Conservation (phyloP, 805 yeast species). For the Brettanomyces naardenensis region DNA sequence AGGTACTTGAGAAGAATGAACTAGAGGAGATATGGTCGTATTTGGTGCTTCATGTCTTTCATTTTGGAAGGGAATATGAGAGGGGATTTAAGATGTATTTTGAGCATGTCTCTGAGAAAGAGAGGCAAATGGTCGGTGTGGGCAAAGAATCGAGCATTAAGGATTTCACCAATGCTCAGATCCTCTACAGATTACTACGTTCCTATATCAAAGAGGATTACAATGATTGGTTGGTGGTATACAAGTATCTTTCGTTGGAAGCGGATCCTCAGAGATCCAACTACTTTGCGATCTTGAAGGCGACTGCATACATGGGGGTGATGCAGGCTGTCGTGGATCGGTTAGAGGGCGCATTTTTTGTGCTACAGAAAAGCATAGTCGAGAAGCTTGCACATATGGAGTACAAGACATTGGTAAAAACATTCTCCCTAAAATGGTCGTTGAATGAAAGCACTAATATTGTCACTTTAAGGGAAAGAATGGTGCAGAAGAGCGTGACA, state of each 20-base stretch:
- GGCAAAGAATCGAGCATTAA: background rate
- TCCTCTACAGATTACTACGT: background rate
- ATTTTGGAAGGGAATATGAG: conserved; percentile 28
- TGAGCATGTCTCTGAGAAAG: background rate
- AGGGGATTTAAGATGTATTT: conserved; percentile 22
- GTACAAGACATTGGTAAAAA: background rate
- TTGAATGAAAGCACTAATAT: background rate
- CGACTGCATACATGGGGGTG: background rate
- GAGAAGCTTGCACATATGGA: background rate
- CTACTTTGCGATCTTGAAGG: background rate
- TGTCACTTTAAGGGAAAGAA: background rate
- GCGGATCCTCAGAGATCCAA: background rate
- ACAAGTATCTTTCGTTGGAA: background rate
- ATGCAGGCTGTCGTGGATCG: conserved; percentile 25
- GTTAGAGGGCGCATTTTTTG: background rate
- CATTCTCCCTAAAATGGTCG: background rate
- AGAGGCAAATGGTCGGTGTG: background rate
- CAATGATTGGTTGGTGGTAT: conserved; percentile 5
- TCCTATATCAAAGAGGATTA: conserved; percentile 1
- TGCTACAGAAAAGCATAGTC: background rate
- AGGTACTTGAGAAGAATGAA: conserved; percentile 20
- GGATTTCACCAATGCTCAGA: background rate
- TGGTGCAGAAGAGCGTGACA: background rate
- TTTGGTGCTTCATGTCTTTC: conserved; percentile 37
- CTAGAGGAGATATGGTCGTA: conserved; percentile 32